Percentiles rank a stretch among this genome's conserved stretches.
phyloP scores from a whole-genome alignment of 441 rosid genomes.

The Gossypium schwendimanii region DNA sequence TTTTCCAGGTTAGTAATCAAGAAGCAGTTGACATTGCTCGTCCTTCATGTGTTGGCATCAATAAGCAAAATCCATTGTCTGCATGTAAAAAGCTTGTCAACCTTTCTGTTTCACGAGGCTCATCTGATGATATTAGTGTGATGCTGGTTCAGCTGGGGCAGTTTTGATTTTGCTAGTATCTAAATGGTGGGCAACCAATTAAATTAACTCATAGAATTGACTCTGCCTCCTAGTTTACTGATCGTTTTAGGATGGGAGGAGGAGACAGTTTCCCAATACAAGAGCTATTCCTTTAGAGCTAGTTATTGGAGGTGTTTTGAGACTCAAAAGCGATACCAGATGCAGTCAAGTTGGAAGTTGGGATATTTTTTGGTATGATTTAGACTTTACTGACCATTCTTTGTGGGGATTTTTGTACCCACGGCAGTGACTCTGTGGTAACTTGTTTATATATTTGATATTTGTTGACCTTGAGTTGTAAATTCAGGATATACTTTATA shows the following conservation, averaged over 20 bases:
- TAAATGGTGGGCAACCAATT: neutral
- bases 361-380: neutral
- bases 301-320: neutral
- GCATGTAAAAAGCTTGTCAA: slow-evolving; percentile 59
- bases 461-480: neutral
- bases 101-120: slow-evolving; percentile 55
- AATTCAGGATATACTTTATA: neutral
- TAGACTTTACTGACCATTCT: slow-evolving; percentile 12
- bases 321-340: neutral
- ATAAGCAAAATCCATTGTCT: slow-evolving; percentile 27
- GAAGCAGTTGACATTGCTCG: slow-evolving; percentile 60
- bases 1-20: slow-evolving; percentile 51
- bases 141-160: slow-evolving; percentile 43
- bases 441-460: neutral
- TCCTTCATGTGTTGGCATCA: slow-evolving; percentile 35
- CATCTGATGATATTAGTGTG: slow-evolving; percentile 59
- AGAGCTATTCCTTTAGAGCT: neutral
- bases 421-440: neutral
- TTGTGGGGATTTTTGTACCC: neutral
- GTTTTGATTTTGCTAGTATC: slow-evolving; percentile 19
- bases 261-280: neutral
- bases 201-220: neutral
- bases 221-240: neutral
- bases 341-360: neutral
- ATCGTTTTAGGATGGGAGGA: neutral